Evolutionary conservation across 1,284 basidiomycete species (phyloP), one percentile per base, ranked within the genome.

Genomic region (Fistulinella cinereoalba): DNA sequence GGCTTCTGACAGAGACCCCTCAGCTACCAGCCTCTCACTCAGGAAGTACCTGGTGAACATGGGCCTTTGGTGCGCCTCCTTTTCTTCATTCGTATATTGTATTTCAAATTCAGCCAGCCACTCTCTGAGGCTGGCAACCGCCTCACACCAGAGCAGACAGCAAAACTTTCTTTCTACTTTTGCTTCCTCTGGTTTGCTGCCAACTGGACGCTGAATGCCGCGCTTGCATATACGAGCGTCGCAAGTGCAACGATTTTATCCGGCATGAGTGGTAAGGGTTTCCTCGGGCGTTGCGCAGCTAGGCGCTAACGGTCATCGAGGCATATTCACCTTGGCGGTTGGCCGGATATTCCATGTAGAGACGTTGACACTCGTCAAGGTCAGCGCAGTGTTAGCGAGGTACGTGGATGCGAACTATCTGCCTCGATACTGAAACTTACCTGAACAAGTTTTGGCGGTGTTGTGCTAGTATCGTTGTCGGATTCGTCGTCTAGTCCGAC

Each of bases 311-410:
- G n/a, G 22, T 43, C 32, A 32, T n/a, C 13, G 45, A 92, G 94
- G 96, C 4, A 95, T 99, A 70, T 98, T 98, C 66, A 99, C 96
- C 0, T 73, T 99, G 33, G 85, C 76, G 0, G 72, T 98, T 34
- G 96, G 96, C 4, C 76, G 87, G n/a, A 54, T 93, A 32, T 88
- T 92, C 54, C 78, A 80, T 11, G 90, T 97, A 9, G 97, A 99
- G 65, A 73, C 71, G 7, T 71, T 98, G 47, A 88, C 88, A 0
- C 43, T 81, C 2, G 72, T 80, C 9, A 97, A 97, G 67, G 69
- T 94, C 32, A 70, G 74, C n/a, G 88, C 94, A 15, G 94, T 97
- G 1, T 58, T 84, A 9, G 78, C 82, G 12, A 93, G 90, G 92
- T 92, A 55, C 44, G 73, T 58, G 22, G 4, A n/a, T 22, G 15